Conservation (phyloP, 208 protist species). For the Leishmania tarentolae region DNA sequence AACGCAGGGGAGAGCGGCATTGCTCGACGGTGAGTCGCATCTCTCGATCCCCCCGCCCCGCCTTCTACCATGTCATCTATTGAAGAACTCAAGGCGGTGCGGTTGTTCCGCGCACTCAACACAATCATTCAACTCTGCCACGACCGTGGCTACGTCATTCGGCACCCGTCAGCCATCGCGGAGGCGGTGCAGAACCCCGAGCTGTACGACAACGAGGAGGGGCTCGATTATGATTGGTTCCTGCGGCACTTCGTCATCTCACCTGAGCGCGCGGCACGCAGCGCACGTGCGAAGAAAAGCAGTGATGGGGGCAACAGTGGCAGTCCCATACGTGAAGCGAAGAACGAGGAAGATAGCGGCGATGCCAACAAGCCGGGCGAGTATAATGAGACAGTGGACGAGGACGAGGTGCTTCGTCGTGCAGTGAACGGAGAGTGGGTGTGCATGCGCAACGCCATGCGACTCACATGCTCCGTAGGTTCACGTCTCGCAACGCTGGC, state of each 20-base stretch:
- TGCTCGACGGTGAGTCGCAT: not conserved
- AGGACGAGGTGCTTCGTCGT: constrained; percentile 31
- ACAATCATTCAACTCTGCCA: constrained; percentile 77
- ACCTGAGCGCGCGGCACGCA: constrained; percentile 25
- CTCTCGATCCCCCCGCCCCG: not conserved
- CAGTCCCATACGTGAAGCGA: not conserved
- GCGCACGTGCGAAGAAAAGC: constrained; percentile 13
- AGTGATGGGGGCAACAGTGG: not conserved
- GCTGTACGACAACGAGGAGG: constrained; percentile 42
- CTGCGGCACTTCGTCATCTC: constrained; percentile 58
- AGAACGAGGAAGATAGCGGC: constrained; percentile 28
- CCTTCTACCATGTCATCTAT: constrained; percentile 62
- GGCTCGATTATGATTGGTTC: constrained; percentile 79
- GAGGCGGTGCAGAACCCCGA: constrained; percentile 46
- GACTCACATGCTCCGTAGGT: constrained; percentile 45
- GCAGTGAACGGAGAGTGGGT: constrained; percentile 43
- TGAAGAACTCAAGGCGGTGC: constrained; percentile 68
- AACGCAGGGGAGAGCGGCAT: not conserved
- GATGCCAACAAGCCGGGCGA: not conserved
- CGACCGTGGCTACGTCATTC: constrained; percentile 76
- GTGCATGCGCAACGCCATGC: constrained; percentile 68
- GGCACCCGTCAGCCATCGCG: constrained; percentile 74
- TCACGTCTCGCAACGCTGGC: not conserved
- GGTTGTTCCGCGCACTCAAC: constrained; percentile 82
- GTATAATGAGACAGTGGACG: constrained; percentile 21